Evolutionary conservation across 768 basidiomycete species (phyloP).

Genomic region (Hericium coralloides): DNA sequence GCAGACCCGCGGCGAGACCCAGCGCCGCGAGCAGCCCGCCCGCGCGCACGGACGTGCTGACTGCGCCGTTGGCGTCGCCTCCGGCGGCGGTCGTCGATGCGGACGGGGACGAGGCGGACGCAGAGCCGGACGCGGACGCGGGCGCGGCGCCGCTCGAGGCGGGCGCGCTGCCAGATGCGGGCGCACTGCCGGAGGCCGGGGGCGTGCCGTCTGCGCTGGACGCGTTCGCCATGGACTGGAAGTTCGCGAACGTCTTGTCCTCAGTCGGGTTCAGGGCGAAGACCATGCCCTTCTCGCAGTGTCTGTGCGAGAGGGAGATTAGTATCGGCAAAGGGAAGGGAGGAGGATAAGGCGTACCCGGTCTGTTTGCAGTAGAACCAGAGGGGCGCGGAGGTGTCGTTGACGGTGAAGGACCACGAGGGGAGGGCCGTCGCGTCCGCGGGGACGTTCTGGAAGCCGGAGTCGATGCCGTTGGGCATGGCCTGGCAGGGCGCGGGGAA

Average conservation of each 20-base stretch:
- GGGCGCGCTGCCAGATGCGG: neutral
- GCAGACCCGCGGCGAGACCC: constrained; percentile 10
- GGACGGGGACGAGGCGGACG: neutral
- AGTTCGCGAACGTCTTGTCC: constrained; percentile 17
- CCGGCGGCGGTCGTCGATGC: neutral
- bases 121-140: neutral
- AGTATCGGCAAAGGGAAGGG: neutral
- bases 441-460: constrained; percentile 20
- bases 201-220: constrained; percentile 4
- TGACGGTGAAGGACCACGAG: constrained; percentile 12
- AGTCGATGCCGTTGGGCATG: constrained; percentile 16
- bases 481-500: constrained; percentile 25
- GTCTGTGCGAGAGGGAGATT: constrained; percentile 6
- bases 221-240: constrained; percentile 14
- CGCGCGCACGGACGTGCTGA: neutral
- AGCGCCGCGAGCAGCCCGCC: constrained; percentile 8
- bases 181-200: neutral
- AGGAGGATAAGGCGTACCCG: constrained; percentile 14
- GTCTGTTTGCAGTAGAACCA: constrained; percentile 25
- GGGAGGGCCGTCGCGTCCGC: constrained; percentile 7
- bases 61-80: neutral
- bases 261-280: constrained; percentile 22
- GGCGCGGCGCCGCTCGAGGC: neutral
- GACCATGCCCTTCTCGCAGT: constrained; percentile 23
- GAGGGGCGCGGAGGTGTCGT: constrained; percentile 12